Conservation (phyloP, 352 stramenopile species). For the Globisporangium iwayamae region DNA sequence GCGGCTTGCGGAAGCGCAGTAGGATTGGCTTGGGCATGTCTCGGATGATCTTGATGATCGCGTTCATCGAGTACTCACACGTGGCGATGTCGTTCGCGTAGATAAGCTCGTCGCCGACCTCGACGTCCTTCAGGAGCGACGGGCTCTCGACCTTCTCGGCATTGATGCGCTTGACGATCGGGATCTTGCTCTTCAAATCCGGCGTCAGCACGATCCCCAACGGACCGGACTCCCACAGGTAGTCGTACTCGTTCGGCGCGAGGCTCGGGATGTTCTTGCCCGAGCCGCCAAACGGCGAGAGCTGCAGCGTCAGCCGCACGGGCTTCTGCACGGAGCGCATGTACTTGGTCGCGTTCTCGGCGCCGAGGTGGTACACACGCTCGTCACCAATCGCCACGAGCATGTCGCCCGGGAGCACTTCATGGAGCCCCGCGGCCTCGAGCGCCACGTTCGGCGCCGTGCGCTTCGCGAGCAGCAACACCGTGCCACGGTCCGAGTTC, state of each 20-base stretch:
- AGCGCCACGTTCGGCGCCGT: conserved; percentile 32
- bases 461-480: conserved; percentile 55
- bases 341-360: conserved; percentile 57
- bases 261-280: conserved; percentile 48
- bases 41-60: conserved; percentile 73
- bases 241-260: conserved; percentile 79
- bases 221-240: conserved; percentile 65
- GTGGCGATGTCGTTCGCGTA: conserved; percentile 79
- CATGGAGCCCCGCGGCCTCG: conserved; percentile 44
- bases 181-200: conserved; percentile 62
- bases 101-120: conserved; percentile 63
- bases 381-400: conserved; percentile 73
- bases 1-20: conserved; percentile 63
- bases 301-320: conserved; percentile 61
- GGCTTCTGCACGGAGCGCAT: conserved; percentile 66
- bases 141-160: conserved; percentile 45
- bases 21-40: conserved; percentile 78
- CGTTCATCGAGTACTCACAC: conserved; percentile 65
- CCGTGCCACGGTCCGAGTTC: conserved; percentile 61
- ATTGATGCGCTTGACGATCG: conserved; percentile 75
- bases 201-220: conserved; percentile 72
- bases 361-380: conserved; percentile 72
- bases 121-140: conserved; percentile 43
- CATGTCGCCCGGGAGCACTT: conserved; percentile 74
- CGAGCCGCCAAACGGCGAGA: conserved; percentile 50